A percentile compares a stretch with the other conserved stretches of the same genome.
Evolutionary conservation across 805 yeast species (phyloP).

Genomic region (Pichia thaimueangensis): DNA sequence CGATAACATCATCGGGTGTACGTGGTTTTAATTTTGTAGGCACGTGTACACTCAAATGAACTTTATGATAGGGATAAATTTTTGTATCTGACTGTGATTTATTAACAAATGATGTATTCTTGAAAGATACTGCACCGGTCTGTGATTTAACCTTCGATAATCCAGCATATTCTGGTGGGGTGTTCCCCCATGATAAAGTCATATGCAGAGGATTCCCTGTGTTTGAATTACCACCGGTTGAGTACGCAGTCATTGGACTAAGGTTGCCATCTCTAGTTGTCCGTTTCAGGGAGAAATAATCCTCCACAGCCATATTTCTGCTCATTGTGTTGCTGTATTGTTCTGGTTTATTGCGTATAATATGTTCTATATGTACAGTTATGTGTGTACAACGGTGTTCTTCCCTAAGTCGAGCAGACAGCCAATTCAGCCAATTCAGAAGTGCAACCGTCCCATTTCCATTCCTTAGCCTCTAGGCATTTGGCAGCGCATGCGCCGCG

Average conservation of each 20-base stretch:
- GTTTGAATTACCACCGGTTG: no score
- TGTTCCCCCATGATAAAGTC: slow-evolving; percentile 8
- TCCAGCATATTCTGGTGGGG: slow-evolving; percentile 13
- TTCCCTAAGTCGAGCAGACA: no score
- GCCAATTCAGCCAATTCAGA: no score
- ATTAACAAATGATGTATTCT: slow-evolving; percentile 10
- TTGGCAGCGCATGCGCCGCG: no score
- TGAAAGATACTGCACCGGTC: slow-evolving; percentile 14
- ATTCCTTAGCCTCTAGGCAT: no score
- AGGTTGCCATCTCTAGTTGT: slow-evolving; percentile 1
- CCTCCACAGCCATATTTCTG: slow-evolving; percentile 1
- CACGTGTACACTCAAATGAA: slow-evolving; percentile 17
- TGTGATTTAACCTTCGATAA: slow-evolving; percentile 23
- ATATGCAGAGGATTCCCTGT: slow-evolving; percentile 4
- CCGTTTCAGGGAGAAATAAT: slow-evolving; percentile 6
- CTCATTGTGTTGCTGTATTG: slow-evolving; percentile 4
- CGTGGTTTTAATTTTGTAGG: slow-evolving; percentile 19
- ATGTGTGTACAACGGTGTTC: no score
- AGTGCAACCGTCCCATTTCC: no score
- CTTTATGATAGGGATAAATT: slow-evolving; percentile 18
- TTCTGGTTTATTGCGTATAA: no score
- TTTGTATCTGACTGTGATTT: slow-evolving; percentile 4
- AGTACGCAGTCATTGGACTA: neutral
- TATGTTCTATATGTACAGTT: no score
- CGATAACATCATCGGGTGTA: slow-evolving; percentile 16